Evolutionary conservation across 2,329 filamentous ascomycete species (phyloP).

Genomic region (Lasiodiplodia hormozganensis): DNA sequence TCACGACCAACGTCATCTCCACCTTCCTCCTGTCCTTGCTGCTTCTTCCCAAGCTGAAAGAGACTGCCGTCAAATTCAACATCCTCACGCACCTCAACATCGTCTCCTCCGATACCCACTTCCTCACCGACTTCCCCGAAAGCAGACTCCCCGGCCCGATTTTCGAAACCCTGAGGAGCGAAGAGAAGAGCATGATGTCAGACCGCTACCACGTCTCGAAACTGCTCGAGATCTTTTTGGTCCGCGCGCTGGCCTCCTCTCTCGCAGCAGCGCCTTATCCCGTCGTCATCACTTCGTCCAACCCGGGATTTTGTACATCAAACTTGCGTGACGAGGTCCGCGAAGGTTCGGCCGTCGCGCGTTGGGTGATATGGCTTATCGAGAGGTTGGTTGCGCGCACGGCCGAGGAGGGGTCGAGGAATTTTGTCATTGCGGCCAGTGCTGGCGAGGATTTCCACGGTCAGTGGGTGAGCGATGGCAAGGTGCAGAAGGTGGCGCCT

Average conservation of each 20-base stretch:
- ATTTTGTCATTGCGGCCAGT: slow-evolving; percentile 47
- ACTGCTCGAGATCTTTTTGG: slow-evolving; percentile 36
- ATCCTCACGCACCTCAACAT: slow-evolving; percentile 28
- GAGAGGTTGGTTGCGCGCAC: slow-evolving; percentile 41
- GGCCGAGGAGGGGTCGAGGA: slow-evolving; percentile 50
- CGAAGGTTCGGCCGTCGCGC: background rate
- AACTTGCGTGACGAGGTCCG: slow-evolving; percentile 29
- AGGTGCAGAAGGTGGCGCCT: slow-evolving; percentile 37
- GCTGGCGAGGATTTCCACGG: slow-evolving; percentile 47
- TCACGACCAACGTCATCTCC: slow-evolving; percentile 50
- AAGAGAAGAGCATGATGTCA: slow-evolving; percentile 30
- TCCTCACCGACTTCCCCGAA: slow-evolving; percentile 29
- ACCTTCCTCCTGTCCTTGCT: slow-evolving; percentile 46
- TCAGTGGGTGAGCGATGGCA: slow-evolving; percentile 48
- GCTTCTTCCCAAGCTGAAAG: slow-evolving; percentile 38
- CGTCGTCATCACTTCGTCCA: slow-evolving; percentile 32
- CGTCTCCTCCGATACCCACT: slow-evolving; percentile 32
- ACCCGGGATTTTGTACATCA: slow-evolving; percentile 32
- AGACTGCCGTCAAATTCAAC: slow-evolving; percentile 1
- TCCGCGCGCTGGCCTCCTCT: slow-evolving; percentile 34
- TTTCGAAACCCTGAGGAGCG: slow-evolving; percentile 34
- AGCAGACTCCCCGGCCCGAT: slow-evolving; percentile 17
- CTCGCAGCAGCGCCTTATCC: slow-evolving; percentile 1
- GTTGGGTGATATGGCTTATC: slow-evolving; percentile 29
- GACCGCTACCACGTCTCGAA: slow-evolving; percentile 38